Base-by-base conservation (phyloP, 306 rosid genomes). In the Hippophae rhamnoides region DNA sequence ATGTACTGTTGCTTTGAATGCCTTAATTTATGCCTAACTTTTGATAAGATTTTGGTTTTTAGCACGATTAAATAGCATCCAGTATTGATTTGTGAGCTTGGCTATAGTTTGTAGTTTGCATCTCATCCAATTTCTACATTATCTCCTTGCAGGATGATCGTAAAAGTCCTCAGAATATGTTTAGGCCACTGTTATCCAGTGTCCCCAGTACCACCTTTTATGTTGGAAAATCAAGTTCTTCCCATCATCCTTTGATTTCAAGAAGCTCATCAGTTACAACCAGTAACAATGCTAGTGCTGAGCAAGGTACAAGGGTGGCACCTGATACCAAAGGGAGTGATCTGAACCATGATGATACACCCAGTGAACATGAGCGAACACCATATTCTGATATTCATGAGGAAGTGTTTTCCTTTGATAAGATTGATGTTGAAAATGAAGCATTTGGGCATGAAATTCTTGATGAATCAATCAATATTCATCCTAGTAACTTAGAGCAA, bases 111-210 rank as follows among this genome's bases (percentile, higher is more conserved):
- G 13, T 47, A 43, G 41, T 69, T 41, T 62, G 56, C 31, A 65
- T 43, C 56, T 76, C 70, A 65, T 57, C 23, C 23, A 18, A 18
- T 66, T 58, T 9, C 59, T 59, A 59, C 43, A 46, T 38, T 62
- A 61, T 64, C 13, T 57, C 25, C 58, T 42, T 76, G 80, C 93
- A 87, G 93, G 95, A 87, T 71, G 71, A 74, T 43, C 74, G 81
- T 40, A 87, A 80, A 78, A 82, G 69, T 67, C 93, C 93, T 64
- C 89, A 82, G 48, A 87, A 87, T 60, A 87, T 87, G 95, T 87
- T 87, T 76, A 76, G 93, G 81, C 95, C 93, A 40, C 95, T 87
- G 60, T 68, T 87, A 73, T 87, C 95, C 13, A 87, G 95, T 78
- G 95, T 84, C 60, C 95, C 93, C 6, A 87, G 87, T 64, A 82